Base-by-base conservation (phyloP, 768 basidiomycete species). In the Trametes villosa region DNA sequence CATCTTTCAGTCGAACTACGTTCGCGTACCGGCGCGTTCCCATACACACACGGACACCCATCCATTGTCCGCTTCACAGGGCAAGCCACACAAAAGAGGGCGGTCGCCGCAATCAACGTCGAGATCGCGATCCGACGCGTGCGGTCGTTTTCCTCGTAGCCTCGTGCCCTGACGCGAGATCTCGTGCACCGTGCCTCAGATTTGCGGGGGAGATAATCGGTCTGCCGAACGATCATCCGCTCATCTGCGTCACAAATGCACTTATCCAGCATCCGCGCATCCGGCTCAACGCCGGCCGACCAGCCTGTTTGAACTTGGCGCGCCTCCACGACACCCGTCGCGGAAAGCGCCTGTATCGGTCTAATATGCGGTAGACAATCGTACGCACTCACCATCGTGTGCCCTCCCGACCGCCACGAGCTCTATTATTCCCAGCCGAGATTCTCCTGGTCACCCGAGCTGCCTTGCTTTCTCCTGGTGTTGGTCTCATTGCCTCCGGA, bases 31-130 rank as follows among this genome's bases (percentile, higher is more conserved):
- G 31, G 24, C 40, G 8, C 40, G 40, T 61, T 61, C 60, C 60
- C 60, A 61, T 55, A 48, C 17, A 57, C 56, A 55, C 53, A 55
- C 40, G 48, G 41, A 30, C 38, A 8, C 33, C n/a, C 40, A 29
- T 49, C 47, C 60, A 45, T 61, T 61, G 60, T 61, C 53, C 48
- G 41, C 53, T 48, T 50, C 47, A 41, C 24, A 26, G 53, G 60
- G 60, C 31, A 29, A 55, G 38, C 18, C 29, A 26, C 53, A 55
- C 60, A 50, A 49, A 55, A 50, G 52, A 48, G 46, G 53, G 38
- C 47, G 22, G 36, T 49, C 45, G 53, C 59, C 29, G 52, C 52
- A 53, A 40, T 54, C 46, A 53, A 11, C 38, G 22, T 9, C 4
- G 15, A 24, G 34, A 57, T 57, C 56, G 47, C 47, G 56, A 57